These are phyloP conservation scores for Speleostelium caveatum DNA, from an alignment of 78 protist species.

Conservation along the genomic window DNA sequence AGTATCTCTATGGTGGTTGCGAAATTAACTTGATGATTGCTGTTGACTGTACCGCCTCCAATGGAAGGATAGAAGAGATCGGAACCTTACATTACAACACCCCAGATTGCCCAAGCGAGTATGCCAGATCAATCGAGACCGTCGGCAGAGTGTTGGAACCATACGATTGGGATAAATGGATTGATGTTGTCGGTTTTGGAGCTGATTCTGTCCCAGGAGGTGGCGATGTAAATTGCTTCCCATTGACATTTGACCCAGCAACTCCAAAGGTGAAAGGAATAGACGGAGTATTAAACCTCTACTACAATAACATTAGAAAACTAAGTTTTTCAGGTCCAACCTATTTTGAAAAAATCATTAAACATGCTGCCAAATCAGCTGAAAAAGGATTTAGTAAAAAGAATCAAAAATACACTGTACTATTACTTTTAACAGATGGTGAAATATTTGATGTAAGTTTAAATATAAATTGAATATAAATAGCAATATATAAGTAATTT, in stretches of 20 bases:
- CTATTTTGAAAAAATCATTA: slow-evolving; percentile 65
- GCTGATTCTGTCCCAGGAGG: slow-evolving; percentile 34
- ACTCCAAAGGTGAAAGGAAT: slow-evolving; percentile 12
- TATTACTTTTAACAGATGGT: slow-evolving; percentile 90
- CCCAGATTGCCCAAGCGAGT: slow-evolving; percentile 5
- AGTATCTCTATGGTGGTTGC: slow-evolving; percentile 78
- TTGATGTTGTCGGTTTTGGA: slow-evolving; percentile 91
- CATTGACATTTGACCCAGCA: background rate
- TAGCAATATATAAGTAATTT: too few species aligned
- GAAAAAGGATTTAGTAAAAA: background rate
- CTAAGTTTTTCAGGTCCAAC: slow-evolving; percentile 73
- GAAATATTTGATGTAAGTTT: slow-evolving; percentile 84
- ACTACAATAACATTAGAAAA: slow-evolving; percentile 11
- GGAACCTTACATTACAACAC: slow-evolving; percentile 81
- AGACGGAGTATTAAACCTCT: slow-evolving; percentile 39
- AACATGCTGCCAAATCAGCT: slow-evolving; percentile 7
- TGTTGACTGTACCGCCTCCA: slow-evolving; percentile 92
- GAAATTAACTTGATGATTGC: slow-evolving; percentile 82
- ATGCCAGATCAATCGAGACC: background rate
- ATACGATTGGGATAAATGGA: slow-evolving; percentile 23
- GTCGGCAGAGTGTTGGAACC: slow-evolving; percentile 30
- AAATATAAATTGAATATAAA: too few species aligned
- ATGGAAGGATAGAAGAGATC: slow-evolving; percentile 62
- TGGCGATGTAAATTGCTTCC: slow-evolving; percentile 30
- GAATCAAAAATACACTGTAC: slow-evolving; percentile 70